These are phyloP conservation scores for Botrytis cinerea DNA, from an alignment of 2,329 filamentous ascomycete species.

Conservation along the genomic window DNA sequence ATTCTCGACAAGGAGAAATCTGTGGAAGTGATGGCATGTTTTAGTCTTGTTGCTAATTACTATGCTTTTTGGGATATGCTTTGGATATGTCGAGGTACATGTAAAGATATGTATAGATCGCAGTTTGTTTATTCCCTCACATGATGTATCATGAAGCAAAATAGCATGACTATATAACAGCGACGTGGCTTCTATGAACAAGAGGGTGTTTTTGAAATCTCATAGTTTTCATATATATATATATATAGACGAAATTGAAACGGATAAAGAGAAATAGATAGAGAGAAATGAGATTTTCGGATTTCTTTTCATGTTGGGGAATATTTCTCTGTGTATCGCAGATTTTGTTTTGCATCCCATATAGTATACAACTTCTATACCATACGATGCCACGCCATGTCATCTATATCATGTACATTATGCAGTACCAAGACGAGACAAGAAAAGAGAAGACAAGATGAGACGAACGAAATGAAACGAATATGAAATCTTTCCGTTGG, in stretches of 20 bases:
- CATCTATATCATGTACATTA: not conserved
- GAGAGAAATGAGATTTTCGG: not conserved
- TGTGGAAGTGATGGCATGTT: not conserved
- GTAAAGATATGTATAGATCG: not conserved
- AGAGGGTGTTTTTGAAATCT: too few relatives aligned
- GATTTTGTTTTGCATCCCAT: not conserved
- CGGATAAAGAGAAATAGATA: not conserved
- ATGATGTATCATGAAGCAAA: too few relatives aligned
- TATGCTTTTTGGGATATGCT: not conserved
- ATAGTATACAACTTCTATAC: not conserved
- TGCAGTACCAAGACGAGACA: not conserved
- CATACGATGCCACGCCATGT: not conserved
- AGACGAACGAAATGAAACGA: not conserved
- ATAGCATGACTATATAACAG: too few relatives aligned
- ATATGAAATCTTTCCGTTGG: not conserved
- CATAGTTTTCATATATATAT: too few relatives aligned
- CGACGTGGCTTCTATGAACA: too few relatives aligned
- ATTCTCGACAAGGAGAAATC: not conserved
- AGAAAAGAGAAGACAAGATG: not conserved
- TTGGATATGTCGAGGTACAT: not conserved
- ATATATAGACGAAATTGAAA: not conserved
- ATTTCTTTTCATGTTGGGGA: not conserved
- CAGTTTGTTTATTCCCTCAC: not conserved
- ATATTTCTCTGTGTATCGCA: not conserved
- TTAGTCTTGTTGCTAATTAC: fast-evolving